phyloP scores from a whole-genome alignment of 495 filamentous ascomycete species.

The Penicillium arizonense region DNA sequence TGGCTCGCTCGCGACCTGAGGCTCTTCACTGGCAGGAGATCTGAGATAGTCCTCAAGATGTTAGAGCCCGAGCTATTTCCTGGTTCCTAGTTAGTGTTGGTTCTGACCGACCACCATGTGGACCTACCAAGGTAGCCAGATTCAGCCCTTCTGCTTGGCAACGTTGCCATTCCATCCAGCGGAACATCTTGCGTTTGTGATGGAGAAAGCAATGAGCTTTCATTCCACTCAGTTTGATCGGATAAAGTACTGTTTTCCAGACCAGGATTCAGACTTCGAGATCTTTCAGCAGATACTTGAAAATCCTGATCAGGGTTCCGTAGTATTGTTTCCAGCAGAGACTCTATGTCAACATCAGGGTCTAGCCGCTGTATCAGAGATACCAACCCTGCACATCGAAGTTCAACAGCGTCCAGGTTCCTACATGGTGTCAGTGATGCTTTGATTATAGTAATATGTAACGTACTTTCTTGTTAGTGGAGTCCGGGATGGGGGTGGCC shows the following conservation, averaged over 20 bases:
- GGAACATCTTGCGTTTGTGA: not conserved
- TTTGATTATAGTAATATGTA: not conserved
- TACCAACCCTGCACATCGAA: constrained; percentile 9
- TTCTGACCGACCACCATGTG: not conserved
- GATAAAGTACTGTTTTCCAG: not conserved
- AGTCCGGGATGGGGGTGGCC: constrained; percentile 15
- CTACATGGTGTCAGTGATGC: not conserved
- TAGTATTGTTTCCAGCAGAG: not conserved
- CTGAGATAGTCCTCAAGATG: constrained; percentile 12
- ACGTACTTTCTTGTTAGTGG: constrained; percentile 21
- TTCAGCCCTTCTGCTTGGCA: constrained; percentile 9
- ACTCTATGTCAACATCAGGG: not conserved
- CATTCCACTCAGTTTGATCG: constrained; percentile 21
- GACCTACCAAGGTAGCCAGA: constrained; percentile 24
- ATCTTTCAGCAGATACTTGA: not conserved
- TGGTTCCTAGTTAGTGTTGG: not conserved
- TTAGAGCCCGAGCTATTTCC: constrained; percentile 21
- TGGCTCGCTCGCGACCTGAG: not conserved
- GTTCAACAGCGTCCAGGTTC: constrained; percentile 21
- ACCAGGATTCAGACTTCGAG: not conserved
- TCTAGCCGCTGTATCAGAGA: not conserved
- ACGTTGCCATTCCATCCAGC: constrained; percentile 24
- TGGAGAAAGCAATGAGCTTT: constrained; percentile 14
- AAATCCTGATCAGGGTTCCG: not conserved
- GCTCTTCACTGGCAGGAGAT: constrained; percentile 7